Evolutionary conservation across 2,329 filamentous ascomycete genomes (phyloP), one percentile per base, ranked within the genome.

Genomic region (Fusarium nelsonii): DNA sequence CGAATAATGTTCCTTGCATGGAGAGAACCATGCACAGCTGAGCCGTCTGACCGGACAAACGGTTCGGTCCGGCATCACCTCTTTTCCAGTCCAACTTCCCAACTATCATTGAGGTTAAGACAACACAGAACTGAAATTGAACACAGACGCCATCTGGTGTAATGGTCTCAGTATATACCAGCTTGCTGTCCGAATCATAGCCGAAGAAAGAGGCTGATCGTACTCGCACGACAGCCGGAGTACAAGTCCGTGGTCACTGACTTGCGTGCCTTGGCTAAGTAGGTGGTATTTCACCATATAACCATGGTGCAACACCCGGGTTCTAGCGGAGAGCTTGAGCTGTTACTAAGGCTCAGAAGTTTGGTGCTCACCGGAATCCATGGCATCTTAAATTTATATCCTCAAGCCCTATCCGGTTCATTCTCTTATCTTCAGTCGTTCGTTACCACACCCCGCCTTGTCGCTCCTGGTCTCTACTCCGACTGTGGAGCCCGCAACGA

Each of bases 351-450:
- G 53, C 64, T 68, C 53, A 59, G 49, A 48, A 16, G 30, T 20
- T 34, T 32, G 53, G 63, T 59, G 18, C 43, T 55, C 15, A 11
- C 53, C 28, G 39, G 14, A 30, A 43, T 39, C 14, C 32, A 54
- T 58, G 37, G 12, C 36, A 23, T 55, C 48, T 53, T 50, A n/a
- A 36, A 46, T 45, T 65, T 65, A 54, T 65, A 65, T 48, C 45
- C 18, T 57, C 33, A 36, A 49, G 23, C 48, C 45, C 32, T 49
- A 45, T 63, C 72, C 70, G 63, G 51, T 67, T 63, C 66, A 57
- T 69, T 73, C 68, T 70, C 72, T 74, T 72, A 57, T 72, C 67
- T 64, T 66, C 48, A 28, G 52, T 64, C 45, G 37, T 56, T 70
- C 52, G 45, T 58, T 53, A 54, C 33, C n/a, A 41, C 62, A 53